Percentiles rank a stretch among this genome's conserved stretches.
Evolutionary conservation across 2,329 filamentous ascomycete genomes (phyloP).

Genomic region (Knufia petricola): DNA sequence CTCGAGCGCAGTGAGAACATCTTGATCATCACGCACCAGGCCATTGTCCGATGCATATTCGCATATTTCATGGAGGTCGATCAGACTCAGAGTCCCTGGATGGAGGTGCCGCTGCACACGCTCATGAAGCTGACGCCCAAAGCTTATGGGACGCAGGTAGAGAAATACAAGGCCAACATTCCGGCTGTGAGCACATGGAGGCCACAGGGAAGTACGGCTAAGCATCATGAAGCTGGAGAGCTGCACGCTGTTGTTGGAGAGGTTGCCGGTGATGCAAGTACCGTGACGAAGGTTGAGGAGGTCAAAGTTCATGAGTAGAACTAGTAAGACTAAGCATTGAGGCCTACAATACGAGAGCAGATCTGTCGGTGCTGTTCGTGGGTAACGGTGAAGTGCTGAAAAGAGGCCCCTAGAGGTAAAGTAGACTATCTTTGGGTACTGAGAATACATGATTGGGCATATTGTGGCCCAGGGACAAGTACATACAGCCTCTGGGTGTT

Average conservation of each 20-base stretch:
- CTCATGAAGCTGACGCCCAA: slow-evolving; percentile 92
- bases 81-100: slow-evolving; percentile 89
- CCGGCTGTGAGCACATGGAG: slow-evolving; percentile 94
- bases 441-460: no score
- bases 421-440: no score
- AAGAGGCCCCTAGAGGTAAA: no score
- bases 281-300: not conserved
- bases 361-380: no score
- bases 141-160: slow-evolving; percentile 86
- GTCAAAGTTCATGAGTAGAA: not conserved
- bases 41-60: slow-evolving; percentile 92
- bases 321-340: not conserved
- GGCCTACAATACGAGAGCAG: no score
- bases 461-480: no score
- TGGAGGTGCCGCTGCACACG: slow-evolving; percentile 94
- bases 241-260: slow-evolving; percentile 2
- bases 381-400: no score
- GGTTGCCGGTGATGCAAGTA: not conserved
- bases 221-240: slow-evolving; percentile 44
- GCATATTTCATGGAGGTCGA: slow-evolving; percentile 98
- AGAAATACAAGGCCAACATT: slow-evolving; percentile 81
- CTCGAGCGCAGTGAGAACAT: slow-evolving; percentile 93
- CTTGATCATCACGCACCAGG: slow-evolving; percentile 95
- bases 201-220: slow-evolving; percentile 83
- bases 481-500: no score